Percentiles rank a stretch among this genome's conserved stretches.
These are phyloP conservation scores for Alternaria postmessia DNA, from an alignment of 2,329 filamentous ascomycete species.

Conservation along the genomic window DNA sequence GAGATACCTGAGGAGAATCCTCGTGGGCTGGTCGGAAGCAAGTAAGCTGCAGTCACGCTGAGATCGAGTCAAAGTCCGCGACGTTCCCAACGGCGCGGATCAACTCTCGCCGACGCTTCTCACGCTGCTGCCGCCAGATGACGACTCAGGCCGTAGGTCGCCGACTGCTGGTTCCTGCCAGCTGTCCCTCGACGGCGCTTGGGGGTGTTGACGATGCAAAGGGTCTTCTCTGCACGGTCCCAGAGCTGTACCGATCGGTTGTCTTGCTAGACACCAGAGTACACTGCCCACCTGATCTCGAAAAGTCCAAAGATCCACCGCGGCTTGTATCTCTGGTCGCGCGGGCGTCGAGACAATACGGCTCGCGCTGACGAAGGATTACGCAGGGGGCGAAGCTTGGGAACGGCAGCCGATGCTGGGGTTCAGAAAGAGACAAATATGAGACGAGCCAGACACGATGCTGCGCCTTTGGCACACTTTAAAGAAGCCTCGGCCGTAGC, in stretches of 20 bases:
- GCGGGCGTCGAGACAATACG: slow-evolving; percentile 33
- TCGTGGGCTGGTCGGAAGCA: slow-evolving; percentile 34
- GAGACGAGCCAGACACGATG: slow-evolving; percentile 40
- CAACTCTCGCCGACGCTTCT: slow-evolving; percentile 23
- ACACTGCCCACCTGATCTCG: slow-evolving; percentile 8
- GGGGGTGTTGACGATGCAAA: slow-evolving; percentile 8
- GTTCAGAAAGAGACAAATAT: slow-evolving; percentile 32
- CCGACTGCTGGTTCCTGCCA: slow-evolving; percentile 19
- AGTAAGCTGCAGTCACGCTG: slow-evolving; percentile 28
- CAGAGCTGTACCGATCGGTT: slow-evolving; percentile 41
- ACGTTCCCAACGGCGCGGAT: slow-evolving; percentile 29
- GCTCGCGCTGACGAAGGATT: slow-evolving; percentile 38
- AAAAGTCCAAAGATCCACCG: slow-evolving; percentile 10
- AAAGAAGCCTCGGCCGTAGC: slow-evolving; percentile 24
- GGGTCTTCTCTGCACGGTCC: slow-evolving; percentile 17
- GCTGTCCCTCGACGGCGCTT: slow-evolving; percentile 2
- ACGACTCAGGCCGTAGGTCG: slow-evolving; percentile 15
- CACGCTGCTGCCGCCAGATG: slow-evolving; percentile 20
- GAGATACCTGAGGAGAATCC: slow-evolving; percentile 33
- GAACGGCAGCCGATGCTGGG: slow-evolving; percentile 28
- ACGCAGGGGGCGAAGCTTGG: slow-evolving; percentile 27
- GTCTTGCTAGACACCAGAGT: slow-evolving; percentile 16
- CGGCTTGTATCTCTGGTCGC: slow-evolving; percentile 12
- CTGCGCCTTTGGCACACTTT: slow-evolving; percentile 32
- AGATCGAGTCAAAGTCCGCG: slow-evolving; percentile 14